Evolutionary conservation across 331 rosid species (phyloP).

Genomic region (Malus hybrid): DNA sequence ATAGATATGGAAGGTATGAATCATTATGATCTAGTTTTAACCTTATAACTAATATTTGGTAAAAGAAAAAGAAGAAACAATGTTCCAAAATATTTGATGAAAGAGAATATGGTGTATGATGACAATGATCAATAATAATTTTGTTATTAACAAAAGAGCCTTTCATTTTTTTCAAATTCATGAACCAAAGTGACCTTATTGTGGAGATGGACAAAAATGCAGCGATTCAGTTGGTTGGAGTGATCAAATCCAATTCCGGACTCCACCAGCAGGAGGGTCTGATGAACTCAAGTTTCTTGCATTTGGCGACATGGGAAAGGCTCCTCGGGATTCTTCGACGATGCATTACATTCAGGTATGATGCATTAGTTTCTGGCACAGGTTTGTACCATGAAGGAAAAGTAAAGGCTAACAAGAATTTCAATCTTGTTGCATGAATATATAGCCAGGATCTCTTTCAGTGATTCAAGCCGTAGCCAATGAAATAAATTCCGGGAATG

Average conservation of each 20-base stretch:
- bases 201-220: background rate
- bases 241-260: conserved; percentile 35
- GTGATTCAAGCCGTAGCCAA: conserved; percentile 44
- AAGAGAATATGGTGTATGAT: background rate
- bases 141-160: background rate
- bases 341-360: conserved; percentile 88
- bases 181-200: background rate
- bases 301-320: conserved; percentile 88
- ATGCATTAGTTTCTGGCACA: background rate
- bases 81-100: background rate
- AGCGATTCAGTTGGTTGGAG: conserved; percentile 76
- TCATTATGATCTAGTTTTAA: background rate
- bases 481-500: conserved; percentile 35
- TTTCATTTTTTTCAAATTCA: background rate
- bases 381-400: background rate
- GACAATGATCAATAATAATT: background rate
- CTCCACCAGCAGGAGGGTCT: conserved; percentile 75
- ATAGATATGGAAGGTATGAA: conserved; percentile 69
- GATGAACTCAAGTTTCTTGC: conserved; percentile 56
- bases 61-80: background rate
- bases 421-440: background rate
- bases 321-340: conserved; percentile 63
- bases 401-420: background rate
- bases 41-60: background rate
- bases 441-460: conserved; percentile 62